Evolutionary conservation across 2,329 filamentous ascomycete species (phyloP).

Genomic region (Colletotrichum sp.): DNA sequence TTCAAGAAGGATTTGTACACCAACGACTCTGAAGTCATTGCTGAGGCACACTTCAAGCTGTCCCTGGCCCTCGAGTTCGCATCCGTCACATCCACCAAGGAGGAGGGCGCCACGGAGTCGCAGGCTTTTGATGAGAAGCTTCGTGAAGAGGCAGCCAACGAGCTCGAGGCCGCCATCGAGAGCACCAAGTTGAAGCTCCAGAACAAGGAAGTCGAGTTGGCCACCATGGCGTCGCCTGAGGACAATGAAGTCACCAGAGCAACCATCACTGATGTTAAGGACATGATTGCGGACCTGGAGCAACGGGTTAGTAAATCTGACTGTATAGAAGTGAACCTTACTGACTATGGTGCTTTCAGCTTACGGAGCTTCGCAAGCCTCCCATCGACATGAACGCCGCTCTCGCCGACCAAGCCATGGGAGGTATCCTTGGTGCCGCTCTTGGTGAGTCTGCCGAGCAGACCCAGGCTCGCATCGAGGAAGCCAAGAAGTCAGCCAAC

Average conservation of each 20-base stretch:
- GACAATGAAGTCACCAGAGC: constrained; percentile 68
- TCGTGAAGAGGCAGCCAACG: constrained; percentile 71
- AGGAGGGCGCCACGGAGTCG: constrained; percentile 48
- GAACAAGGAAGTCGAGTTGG: constrained; percentile 71
- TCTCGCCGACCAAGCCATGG: constrained; percentile 53
- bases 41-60: constrained; percentile 96
- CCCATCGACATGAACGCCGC: constrained; percentile 63
- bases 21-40: constrained; percentile 82
- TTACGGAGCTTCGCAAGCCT: constrained; percentile 71
- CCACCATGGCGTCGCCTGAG: constrained; percentile 66
- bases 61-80: constrained; percentile 95
- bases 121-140: constrained; percentile 71
- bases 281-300: constrained; percentile 81
- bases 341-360: constrained; percentile 41
- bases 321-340: neutral
- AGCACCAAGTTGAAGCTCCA: constrained; percentile 75
- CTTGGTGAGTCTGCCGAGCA: constrained; percentile 67
- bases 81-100: constrained; percentile 70
- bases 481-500: constrained; percentile 75
- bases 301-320: constrained; percentile 59
- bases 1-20: constrained; percentile 82
- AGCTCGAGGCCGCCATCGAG: constrained; percentile 77
- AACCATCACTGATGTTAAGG: constrained; percentile 75
- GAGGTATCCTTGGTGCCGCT: constrained; percentile 68
- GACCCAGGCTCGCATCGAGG: constrained; percentile 68